Percentiles rank a stretch among this genome's conserved stretches.
Conservation (phyloP, 352 stramenopile genomes). For the Pythium plurisporium region DNA sequence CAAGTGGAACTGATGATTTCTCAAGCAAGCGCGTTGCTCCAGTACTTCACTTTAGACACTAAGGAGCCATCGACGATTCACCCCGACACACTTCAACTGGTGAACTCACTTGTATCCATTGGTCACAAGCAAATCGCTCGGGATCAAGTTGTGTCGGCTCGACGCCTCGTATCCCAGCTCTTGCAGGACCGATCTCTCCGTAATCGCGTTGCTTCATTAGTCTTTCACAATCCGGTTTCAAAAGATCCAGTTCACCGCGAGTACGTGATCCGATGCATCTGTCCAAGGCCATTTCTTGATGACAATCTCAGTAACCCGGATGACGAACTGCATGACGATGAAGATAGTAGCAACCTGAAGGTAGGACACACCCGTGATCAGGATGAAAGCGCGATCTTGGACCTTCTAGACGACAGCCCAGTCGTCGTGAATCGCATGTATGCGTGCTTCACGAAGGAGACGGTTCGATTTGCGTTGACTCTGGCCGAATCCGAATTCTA, state of each 20-base stretch:
- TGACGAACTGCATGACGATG: constrained; percentile 11
- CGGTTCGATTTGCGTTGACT: constrained; percentile 67
- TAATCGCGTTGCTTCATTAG: constrained; percentile 31
- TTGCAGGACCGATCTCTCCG: constrained; percentile 33
- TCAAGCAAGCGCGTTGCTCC: constrained; percentile 39
- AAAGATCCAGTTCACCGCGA: constrained; percentile 55
- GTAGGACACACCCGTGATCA: constrained; percentile 18
- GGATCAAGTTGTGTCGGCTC: constrained; percentile 21
- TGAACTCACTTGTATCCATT: constrained; percentile 13
- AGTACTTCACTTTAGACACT: constrained; percentile 31
- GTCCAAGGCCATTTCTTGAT: constrained; percentile 57
- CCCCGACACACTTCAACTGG: constrained; percentile 4
- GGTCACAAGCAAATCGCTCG: not conserved
- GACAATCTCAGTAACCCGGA: constrained; percentile 34
- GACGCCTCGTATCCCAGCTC: constrained; percentile 32
- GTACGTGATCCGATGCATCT: constrained; percentile 75
- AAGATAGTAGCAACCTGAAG: constrained; percentile 11
- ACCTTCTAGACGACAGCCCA: constrained; percentile 45
- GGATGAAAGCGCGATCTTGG: constrained; percentile 13
- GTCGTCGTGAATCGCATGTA: constrained; percentile 81
- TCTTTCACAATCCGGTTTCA: constrained; percentile 42
- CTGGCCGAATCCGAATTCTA: constrained; percentile 77
- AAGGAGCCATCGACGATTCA: not conserved
- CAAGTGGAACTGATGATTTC: constrained; percentile 46
- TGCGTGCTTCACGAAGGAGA: constrained; percentile 68